Conservation (phyloP, 2,329 filamentous ascomycete species). For the Microdochium paspali region DNA sequence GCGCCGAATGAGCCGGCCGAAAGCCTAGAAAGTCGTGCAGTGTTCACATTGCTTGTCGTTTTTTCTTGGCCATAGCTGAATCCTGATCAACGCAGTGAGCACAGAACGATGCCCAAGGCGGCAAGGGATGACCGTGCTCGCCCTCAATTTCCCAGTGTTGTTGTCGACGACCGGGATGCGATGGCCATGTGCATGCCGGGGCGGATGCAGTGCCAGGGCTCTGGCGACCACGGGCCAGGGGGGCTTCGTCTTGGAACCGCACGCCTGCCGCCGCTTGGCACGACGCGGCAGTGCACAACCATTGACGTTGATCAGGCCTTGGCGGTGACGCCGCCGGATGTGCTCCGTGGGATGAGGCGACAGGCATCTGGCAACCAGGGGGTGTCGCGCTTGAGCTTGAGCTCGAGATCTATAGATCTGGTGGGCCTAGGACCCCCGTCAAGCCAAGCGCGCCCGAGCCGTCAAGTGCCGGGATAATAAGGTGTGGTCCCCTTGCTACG, state of each 20-base stretch:
- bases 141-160: background rate
- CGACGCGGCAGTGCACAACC: background rate
- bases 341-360: background rate
- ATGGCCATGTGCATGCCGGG: background rate
- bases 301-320: background rate
- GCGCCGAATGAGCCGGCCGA: background rate
- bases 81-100: too few relatives aligned
- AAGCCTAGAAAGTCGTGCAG: background rate
- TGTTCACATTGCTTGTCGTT: background rate
- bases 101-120: background rate
- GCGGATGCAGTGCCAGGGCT: background rate
- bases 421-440: background rate
- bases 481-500: background rate
- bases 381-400: too few relatives aligned
- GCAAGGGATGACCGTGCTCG: background rate
- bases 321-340: background rate
- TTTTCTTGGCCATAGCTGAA: too few relatives aligned
- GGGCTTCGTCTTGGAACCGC: background rate
- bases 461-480: background rate
- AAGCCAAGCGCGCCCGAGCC: background rate
- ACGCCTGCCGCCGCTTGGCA: background rate
- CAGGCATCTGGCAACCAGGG: background rate
- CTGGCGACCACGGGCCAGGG: background rate
- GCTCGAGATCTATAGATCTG: background rate
- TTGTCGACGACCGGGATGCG: background rate